A percentile compares a stretch with the other conserved stretches of the same genome.
phyloP scores from a whole-genome alignment of 78 protist genomes.

The Anaeramoeba ignava region DNA sequence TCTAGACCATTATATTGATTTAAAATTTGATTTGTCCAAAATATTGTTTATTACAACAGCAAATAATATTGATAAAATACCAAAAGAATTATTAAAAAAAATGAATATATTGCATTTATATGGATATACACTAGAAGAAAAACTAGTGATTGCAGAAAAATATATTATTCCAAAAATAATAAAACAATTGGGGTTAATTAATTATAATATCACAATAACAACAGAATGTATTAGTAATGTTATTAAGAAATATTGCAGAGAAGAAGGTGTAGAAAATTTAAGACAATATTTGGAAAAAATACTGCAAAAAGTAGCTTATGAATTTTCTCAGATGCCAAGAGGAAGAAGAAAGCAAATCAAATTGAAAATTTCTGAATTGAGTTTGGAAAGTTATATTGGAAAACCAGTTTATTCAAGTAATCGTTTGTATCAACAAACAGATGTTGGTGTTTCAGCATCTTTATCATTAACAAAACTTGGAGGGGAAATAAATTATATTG shows the following conservation, averaged over 20 bases:
- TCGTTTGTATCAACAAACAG: not conserved
- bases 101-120: not conserved
- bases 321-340: no score
- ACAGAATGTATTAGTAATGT: conserved; percentile 34
- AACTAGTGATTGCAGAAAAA: conserved; percentile 60
- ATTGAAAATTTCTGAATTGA: no score
- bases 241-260: conserved; percentile 68
- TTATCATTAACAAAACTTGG: not conserved
- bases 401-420: not conserved
- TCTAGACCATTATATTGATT: not conserved
- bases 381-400: not conserved
- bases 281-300: conserved; percentile 67
- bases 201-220: not conserved
- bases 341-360: no score
- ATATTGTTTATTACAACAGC: not conserved
- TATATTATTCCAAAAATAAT: conserved; percentile 35
- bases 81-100: not conserved
- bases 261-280: conserved; percentile 74
- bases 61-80: not conserved
- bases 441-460: not conserved
- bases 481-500: not conserved
- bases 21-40: not conserved
- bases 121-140: conserved; percentile 54
- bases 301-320: conserved; percentile 64
- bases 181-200: not conserved